phyloP scores from a whole-genome alignment of 106 monocot genomes.

The Dendrobium nobile region DNA sequence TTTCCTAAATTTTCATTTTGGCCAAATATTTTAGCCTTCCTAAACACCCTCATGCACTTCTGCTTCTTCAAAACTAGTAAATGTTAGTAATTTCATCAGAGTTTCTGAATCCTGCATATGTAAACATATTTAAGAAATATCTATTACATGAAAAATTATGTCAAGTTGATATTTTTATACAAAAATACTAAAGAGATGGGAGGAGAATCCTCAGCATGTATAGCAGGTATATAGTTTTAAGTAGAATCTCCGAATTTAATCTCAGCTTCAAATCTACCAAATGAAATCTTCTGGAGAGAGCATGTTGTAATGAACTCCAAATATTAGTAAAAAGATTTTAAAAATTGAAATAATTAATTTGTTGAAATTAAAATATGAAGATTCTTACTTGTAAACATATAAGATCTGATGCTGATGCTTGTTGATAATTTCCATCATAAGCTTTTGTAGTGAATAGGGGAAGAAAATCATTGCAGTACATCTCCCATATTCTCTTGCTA shows the following conservation, averaged over 20 bases:
- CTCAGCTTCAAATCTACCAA: slow-evolving; percentile 75
- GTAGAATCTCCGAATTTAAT: slow-evolving; percentile 62
- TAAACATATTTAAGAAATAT: not conserved
- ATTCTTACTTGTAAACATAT: slow-evolving; percentile 64
- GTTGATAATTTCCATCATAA: slow-evolving; percentile 83
- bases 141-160: too few species aligned
- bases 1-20: slow-evolving; percentile 11
- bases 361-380: not conserved
- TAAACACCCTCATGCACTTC: slow-evolving; percentile 70
- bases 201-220: slow-evolving; percentile 37
- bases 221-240: slow-evolving; percentile 43
- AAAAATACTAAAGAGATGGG: not conserved
- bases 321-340: not conserved
- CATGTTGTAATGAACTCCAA: slow-evolving; percentile 12
- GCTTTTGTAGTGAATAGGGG: slow-evolving; percentile 58
- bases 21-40: slow-evolving; percentile 69
- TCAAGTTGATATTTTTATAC: not conserved
- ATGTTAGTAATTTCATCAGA: slow-evolving; percentile 76
- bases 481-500: slow-evolving; percentile 55
- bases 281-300: slow-evolving; percentile 62
- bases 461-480: slow-evolving; percentile 61
- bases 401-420: slow-evolving; percentile 55
- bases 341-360: not conserved
- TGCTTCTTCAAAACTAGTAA: slow-evolving; percentile 61
- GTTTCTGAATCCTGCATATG: slow-evolving; percentile 48